A percentile compares a stretch with the other conserved stretches of the same genome.
Evolutionary conservation across 805 yeast genomes (phyloP).

Genomic region (Metahyphopichia silvanorum): DNA sequence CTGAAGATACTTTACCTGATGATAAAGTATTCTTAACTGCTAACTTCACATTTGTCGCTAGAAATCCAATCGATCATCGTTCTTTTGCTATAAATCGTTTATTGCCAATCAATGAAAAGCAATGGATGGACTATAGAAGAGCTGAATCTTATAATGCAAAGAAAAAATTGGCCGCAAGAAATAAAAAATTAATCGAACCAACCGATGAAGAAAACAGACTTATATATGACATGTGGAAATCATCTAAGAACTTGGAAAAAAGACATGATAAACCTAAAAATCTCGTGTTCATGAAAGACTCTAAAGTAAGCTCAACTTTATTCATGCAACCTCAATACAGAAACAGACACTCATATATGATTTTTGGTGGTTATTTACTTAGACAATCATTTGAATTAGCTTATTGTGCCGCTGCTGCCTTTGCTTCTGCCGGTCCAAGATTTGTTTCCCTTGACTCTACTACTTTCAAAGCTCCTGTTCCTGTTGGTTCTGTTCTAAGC

Average conservation of each 20-base stretch:
- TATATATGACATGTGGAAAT: conserved; percentile 74
- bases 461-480: conserved; percentile 91
- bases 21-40: conserved; percentile 81
- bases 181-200: conserved; percentile 61
- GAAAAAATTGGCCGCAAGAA: conserved; percentile 73
- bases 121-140: conserved; percentile 79
- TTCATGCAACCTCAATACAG: conserved; percentile 97
- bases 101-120: conserved; percentile 69
- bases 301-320: conserved; percentile 68
- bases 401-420: conserved; percentile 88
- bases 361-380: conserved; percentile 91
- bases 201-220: conserved; percentile 64
- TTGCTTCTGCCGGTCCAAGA: conserved; percentile 80
- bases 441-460: conserved; percentile 89
- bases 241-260: conserved; percentile 30
- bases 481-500: conserved; percentile 86
- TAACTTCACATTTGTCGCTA: conserved; percentile 91
- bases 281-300: conserved; percentile 65
- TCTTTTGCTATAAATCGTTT: conserved; percentile 83
- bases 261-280: conserved; percentile 42
- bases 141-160: conserved; percentile 89
- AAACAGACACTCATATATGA: conserved; percentile 90
- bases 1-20: conserved; percentile 55
- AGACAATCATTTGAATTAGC: conserved; percentile 93
- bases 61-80: conserved; percentile 89